Evolutionary conservation across 768 basidiomycete species (phyloP).

Genomic region (Lactifluus hygrophoroides): DNA sequence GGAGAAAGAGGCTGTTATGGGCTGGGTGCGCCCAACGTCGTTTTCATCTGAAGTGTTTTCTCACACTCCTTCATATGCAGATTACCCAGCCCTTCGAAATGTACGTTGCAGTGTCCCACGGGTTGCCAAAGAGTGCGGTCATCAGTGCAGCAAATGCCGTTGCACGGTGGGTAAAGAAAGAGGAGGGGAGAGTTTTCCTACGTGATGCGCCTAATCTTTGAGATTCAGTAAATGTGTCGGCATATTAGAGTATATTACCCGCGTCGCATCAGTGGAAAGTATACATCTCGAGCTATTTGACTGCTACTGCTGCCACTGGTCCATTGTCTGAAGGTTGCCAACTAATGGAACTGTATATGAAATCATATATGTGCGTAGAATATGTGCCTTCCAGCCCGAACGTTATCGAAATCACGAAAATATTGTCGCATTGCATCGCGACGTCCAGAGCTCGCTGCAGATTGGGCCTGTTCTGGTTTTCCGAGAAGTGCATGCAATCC

Average conservation of each 20-base stretch:
- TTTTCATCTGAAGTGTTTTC: neutral
- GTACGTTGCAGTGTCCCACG: constrained; percentile 74
- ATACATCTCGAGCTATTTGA: neutral
- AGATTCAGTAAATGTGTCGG: neutral
- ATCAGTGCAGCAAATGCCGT: constrained; percentile 87
- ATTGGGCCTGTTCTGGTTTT: constrained; percentile 13
- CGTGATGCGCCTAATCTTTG: constrained; percentile 86
- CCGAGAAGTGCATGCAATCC: constrained; percentile 17
- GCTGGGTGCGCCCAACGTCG: constrained; percentile 64
- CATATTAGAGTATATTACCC: constrained; percentile 1
- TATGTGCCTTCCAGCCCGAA: constrained; percentile 16
- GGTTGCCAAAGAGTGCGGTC: constrained; percentile 79
- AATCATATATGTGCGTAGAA: constrained; percentile 20
- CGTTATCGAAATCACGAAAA: constrained; percentile 19
- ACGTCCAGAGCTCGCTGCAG: constrained; percentile 17
- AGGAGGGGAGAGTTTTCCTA: constrained; percentile 76
- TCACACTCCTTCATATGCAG: constrained; percentile 32
- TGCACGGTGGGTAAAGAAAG: constrained; percentile 83
- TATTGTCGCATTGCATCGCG: constrained; percentile 3
- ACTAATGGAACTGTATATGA: constrained; percentile 13
- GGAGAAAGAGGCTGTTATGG: constrained; percentile 81
- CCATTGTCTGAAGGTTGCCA: constrained; percentile 11
- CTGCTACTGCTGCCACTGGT: neutral
- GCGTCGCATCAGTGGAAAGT: neutral
- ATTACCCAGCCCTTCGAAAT: constrained; percentile 92